Conservation (phyloP, 768 basidiomycete species). For the Tephrocybe sp. region DNA sequence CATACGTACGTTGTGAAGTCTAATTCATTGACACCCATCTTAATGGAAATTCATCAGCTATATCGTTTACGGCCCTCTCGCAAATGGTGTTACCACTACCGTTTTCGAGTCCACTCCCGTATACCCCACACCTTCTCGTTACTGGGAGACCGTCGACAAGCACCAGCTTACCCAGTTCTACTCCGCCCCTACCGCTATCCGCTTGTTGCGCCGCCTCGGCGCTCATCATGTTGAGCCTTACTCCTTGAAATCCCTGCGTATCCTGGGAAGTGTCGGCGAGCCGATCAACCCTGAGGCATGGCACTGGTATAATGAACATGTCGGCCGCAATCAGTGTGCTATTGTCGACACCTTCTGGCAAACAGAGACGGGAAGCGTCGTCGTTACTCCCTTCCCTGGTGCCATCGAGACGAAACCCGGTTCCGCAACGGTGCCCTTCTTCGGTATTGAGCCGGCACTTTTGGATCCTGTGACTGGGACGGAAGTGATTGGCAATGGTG, state of each 20-base stretch:
- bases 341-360: conserved; percentile 97
- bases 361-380: conserved; percentile 96
- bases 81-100: conserved; percentile 78
- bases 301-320: conserved; percentile 98
- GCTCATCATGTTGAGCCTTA: conserved; percentile 79
- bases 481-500: conserved; percentile 74
- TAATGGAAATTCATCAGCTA: conserved; percentile 42
- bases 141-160: conserved; percentile 95
- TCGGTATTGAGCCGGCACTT: conserved; percentile 87
- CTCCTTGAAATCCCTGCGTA: conserved; percentile 79
- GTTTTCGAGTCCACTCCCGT: conserved; percentile 97
- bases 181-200: conserved; percentile 91
- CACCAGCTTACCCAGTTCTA: conserved; percentile 96
- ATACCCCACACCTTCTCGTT: conserved; percentile 93
- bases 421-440: conserved; percentile 96
- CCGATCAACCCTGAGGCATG: conserved; percentile 99
- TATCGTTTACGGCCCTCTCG: conserved; percentile 93
- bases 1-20: conserved; percentile 56
- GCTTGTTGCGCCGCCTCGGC: conserved; percentile 78
- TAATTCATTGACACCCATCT: conserved; percentile 4
- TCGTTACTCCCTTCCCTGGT: conserved; percentile 93
- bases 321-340: conserved; percentile 84
- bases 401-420: conserved; percentile 96
- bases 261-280: conserved; percentile 93
- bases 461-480: conserved; percentile 80